Evolutionary conservation across 768 basidiomycete genomes (phyloP).

Genomic region (Pluteus cervinus): DNA sequence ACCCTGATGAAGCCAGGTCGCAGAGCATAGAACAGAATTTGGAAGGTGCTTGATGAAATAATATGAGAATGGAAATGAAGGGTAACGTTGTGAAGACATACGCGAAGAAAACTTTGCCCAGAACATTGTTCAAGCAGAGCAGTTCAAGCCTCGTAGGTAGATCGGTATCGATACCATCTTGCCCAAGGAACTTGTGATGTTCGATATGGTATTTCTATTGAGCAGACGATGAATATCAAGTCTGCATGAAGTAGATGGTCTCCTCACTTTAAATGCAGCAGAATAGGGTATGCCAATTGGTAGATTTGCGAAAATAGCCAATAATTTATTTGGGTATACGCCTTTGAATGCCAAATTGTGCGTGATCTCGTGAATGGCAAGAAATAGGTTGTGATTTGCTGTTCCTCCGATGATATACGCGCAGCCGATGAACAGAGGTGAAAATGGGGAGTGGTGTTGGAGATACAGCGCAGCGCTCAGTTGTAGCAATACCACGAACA

Average conservation of each 20-base stretch:
- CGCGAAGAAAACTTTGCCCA: conserved; percentile 98
- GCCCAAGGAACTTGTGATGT: conserved; percentile 93
- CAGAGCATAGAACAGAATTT: conserved; percentile 96
- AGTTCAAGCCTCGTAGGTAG: conserved; percentile 86
- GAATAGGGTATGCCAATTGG: conserved; percentile 95
- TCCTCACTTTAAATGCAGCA: conserved; percentile 83
- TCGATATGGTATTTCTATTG: conserved; percentile 85
- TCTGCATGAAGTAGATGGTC: background rate
- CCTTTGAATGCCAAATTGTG: conserved; percentile 93
- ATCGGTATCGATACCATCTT: conserved; percentile 96
- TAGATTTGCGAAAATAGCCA: conserved; percentile 89
- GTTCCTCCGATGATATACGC: conserved; percentile 92
- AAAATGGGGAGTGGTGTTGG: conserved; percentile 62
- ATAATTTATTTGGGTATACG: conserved; percentile 74
- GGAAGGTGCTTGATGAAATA: conserved; percentile 67
- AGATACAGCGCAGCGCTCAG: conserved; percentile 57
- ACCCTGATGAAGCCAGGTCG: conserved; percentile 89
- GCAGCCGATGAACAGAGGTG: conserved; percentile 62
- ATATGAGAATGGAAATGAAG: conserved; percentile 1
- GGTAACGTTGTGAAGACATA: conserved; percentile 36
- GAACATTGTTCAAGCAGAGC: conserved; percentile 84
- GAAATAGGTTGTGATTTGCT: conserved; percentile 95
- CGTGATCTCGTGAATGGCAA: conserved; percentile 98
- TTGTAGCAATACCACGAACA: conserved; percentile 76
- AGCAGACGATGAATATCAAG: conserved; percentile 2